Base-by-base conservation (phyloP, 176 grass and related monocot species). In the Saccharum officinarum region DNA sequence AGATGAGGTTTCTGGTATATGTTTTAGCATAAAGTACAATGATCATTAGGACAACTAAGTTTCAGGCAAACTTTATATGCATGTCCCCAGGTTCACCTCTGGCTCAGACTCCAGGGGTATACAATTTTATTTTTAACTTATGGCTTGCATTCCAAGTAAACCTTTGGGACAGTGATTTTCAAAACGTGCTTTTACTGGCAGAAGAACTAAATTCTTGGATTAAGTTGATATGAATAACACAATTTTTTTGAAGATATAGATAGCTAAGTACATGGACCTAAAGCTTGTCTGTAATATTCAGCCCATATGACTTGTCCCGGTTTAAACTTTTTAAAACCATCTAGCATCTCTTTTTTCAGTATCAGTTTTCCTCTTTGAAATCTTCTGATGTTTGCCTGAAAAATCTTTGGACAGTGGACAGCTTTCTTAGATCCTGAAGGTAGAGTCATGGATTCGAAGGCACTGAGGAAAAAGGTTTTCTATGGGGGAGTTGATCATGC, bases 381-480 rank as follows among this genome's bases (percentile, higher is more conserved):
- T 45, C 37, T 75, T 83, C 22, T 50, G 55, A 37, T 78, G 25
- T 86, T 68, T 62, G 55, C 63, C 26, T 42, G 69, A 52, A 89
- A 84, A 65, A 71, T 90, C 65, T 77, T 79, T 87, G 71, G 28
- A 66, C 90, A 99, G 93, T 99, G 94, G 94, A 78, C 77, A 64
- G 49, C 88, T 78, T 92, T 99, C 59, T 94, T 99, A 77, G 97
- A 99, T 89, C 80, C 87, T 89, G 97, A 96, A 92, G 93, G 97
- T 81, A 93, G 94, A 86, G 80, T 96, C 82, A 79, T 91, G 86
- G 93, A 99, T 76, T 96, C 97, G 1, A 99, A 99, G 84, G 90
- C 92, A 72, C 72, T 99, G 75, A 92, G 86, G 86, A 90, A 96
- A 82, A 96, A 92, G 44, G 73, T 99, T 76, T 96, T 96, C 83